Conservation (phyloP, 345 rosid genomes). For the Populus davidiana region DNA sequence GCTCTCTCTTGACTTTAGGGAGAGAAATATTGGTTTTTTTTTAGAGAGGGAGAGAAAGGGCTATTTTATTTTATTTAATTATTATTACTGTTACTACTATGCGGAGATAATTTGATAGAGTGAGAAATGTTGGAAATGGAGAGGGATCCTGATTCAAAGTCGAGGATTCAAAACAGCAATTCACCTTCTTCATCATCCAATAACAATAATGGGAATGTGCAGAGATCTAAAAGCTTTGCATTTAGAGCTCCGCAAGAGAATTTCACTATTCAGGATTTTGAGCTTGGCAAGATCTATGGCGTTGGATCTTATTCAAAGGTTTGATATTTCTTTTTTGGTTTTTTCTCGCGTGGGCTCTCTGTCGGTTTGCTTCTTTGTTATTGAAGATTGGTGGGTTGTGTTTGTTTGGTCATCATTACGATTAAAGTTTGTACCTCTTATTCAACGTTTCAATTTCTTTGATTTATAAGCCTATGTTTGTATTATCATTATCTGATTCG, state of each 20-base stretch:
- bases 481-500: not conserved
- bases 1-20: conserved; percentile 30
- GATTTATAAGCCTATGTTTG: not conserved
- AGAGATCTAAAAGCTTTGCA: conserved; percentile 76
- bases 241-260: conserved; percentile 98
- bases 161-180: conserved; percentile 54
- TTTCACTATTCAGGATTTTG: conserved; percentile 81
- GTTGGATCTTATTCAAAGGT: conserved; percentile 99
- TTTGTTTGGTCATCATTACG: not conserved
- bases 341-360: not conserved
- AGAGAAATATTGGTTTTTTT: not conserved
- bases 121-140: conserved; percentile 82
- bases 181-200: conserved; percentile 28
- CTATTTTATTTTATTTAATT: not conserved
- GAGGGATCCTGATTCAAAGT: conserved; percentile 93
- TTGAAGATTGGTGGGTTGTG: conserved; percentile 6
- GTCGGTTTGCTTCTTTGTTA: conserved; percentile 1
- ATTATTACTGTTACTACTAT: conserved; percentile 5
- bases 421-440: not conserved
- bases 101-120: conserved; percentile 17
- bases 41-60: conserved; percentile 19
- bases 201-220: conserved; percentile 21
- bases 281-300: conserved; percentile 96
- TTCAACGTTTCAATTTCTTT: not conserved
- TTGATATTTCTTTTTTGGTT: not conserved